Evolutionary conservation across 75 land plant species (phyloP).

Genomic region (Sequoiadendron giganteum): DNA sequence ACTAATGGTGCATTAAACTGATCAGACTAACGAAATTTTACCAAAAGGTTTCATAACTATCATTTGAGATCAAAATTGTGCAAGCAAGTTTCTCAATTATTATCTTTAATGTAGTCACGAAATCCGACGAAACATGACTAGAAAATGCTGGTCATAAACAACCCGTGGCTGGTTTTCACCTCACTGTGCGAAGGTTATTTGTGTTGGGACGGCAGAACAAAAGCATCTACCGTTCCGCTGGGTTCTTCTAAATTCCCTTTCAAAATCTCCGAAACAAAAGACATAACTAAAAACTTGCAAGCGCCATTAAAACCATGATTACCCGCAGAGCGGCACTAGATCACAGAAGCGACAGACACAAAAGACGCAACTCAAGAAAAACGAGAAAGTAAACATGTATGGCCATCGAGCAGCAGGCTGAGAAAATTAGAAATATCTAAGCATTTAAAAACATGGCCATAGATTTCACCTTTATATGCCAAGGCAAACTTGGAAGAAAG

Average conservation of each 20-base stretch:
- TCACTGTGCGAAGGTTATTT: neutral
- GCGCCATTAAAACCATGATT: neutral
- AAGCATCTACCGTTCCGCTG: neutral
- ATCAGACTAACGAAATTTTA: too few species aligned
- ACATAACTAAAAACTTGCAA: neutral
- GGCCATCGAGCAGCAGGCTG: neutral
- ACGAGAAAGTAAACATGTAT: neutral
- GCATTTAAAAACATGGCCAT: neutral
- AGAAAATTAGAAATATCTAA: neutral
- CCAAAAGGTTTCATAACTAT: neutral
- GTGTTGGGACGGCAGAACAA: neutral
- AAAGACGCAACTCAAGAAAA: neutral
- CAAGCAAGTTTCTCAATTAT: too few species aligned
- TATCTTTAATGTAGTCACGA: neutral
- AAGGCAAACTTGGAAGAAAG: constrained; percentile 13
- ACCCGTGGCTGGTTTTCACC: constrained; percentile 1
- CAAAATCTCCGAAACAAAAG: neutral
- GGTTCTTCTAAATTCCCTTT: neutral
- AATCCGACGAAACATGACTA: neutral
- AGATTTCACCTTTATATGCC: neutral
- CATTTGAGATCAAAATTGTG: too few species aligned
- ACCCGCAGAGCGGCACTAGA: neutral
- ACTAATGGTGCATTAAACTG: too few species aligned
- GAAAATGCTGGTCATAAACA: neutral
- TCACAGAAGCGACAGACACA: neutral